phyloP scores from a whole-genome alignment of 2,329 filamentous ascomycete genomes.

The Colletotrichum horii region DNA sequence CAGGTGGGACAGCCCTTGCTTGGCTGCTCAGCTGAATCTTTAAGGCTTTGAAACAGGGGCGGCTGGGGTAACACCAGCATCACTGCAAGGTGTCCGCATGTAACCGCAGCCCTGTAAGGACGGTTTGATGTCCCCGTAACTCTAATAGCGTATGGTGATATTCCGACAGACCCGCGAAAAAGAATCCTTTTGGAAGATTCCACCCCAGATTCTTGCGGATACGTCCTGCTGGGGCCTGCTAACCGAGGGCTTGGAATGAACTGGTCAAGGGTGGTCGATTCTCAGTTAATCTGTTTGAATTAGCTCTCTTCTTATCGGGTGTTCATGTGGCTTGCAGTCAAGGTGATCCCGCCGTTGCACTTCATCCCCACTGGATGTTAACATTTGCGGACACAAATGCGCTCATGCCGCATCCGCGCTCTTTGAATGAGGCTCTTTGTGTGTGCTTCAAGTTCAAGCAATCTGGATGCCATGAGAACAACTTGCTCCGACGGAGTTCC shows the following conservation, averaged over 20 bases:
- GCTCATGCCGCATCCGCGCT: background rate
- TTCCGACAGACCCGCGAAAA: background rate
- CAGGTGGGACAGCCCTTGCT: background rate
- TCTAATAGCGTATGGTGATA: background rate
- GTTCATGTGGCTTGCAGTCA: rapidly evolving
- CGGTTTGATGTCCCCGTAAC: background rate
- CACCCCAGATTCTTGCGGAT: background rate
- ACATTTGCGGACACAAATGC: background rate
- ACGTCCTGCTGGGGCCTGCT: background rate
- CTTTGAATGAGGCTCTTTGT: background rate
- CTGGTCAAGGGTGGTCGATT: rapidly evolving
- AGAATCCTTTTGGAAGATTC: background rate
- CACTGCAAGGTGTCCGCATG: background rate
- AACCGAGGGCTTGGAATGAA: background rate
- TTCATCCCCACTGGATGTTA: background rate
- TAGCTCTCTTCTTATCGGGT: rapidly evolving
- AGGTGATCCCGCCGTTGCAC: background rate
- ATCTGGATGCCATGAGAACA: background rate
- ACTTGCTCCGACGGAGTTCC: too few species aligned
- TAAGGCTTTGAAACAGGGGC: background rate
- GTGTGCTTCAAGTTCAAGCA: too few species aligned
- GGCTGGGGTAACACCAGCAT: background rate
- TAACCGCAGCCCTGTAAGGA: background rate
- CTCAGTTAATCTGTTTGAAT: background rate
- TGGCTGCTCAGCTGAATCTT: background rate